These are phyloP conservation scores for Volvox reticuliferus DNA, from an alignment of 139 green algal species.

Conservation along the genomic window DNA sequence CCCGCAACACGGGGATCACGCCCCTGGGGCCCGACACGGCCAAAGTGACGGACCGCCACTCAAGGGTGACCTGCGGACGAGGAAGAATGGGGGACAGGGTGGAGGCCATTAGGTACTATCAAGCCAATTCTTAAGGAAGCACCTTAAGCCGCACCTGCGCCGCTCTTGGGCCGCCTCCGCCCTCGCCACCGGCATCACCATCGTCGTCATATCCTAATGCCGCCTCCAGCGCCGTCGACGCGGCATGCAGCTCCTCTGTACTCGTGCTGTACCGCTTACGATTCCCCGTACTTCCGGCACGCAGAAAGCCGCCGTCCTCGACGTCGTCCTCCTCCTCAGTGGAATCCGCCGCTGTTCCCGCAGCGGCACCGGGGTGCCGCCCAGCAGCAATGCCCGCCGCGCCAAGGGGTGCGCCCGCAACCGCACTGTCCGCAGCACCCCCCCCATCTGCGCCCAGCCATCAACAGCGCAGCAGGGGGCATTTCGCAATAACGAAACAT, in stretches of 20 bases:
- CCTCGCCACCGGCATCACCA: background rate
- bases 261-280: background rate
- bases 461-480: too few relatives aligned
- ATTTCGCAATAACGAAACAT: too few relatives aligned
- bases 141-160: background rate
- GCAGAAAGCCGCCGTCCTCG: constrained; percentile 1
- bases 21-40: background rate
- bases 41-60: constrained; percentile 33
- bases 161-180: background rate
- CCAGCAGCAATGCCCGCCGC: too few relatives aligned
- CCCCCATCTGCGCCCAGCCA: too few relatives aligned
- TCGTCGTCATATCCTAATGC: constrained; percentile 11
- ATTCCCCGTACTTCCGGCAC: too few relatives aligned
- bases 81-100: background rate
- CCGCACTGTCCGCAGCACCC: too few relatives aligned
- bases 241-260: background rate
- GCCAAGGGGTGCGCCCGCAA: too few relatives aligned
- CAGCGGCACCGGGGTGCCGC: background rate
- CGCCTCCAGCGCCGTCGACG: constrained; percentile 12
- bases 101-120: background rate
- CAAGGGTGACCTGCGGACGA: constrained; percentile 32
- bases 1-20: constrained; percentile 13
- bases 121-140: background rate
- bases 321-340: background rate
- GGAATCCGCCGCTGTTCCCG: background rate